These are phyloP conservation scores for Coemansia sp. DNA, from an alignment of 192 early-diverging fungal genomes.

Conservation along the genomic window DNA sequence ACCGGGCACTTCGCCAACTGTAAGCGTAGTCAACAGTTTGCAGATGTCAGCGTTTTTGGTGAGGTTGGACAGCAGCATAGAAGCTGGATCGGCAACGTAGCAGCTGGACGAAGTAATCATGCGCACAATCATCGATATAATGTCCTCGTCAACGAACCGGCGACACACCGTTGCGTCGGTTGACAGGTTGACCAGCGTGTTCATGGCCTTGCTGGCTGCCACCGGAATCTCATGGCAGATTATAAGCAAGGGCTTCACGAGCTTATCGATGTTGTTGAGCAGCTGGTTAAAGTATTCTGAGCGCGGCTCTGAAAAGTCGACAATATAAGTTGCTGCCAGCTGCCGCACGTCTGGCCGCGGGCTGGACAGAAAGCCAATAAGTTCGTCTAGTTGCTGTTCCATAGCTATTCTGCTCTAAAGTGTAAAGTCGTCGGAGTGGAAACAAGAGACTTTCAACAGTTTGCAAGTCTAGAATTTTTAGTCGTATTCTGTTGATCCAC, in stretches of 20 bases:
- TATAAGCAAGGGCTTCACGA: constrained; percentile 67
- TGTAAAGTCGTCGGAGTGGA: background rate
- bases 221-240: constrained; percentile 69
- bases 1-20: constrained; percentile 21
- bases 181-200: constrained; percentile 82
- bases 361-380: constrained; percentile 72
- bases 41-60: constrained; percentile 69
- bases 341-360: constrained; percentile 78
- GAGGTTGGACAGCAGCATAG: constrained; percentile 94
- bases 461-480: no score
- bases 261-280: constrained; percentile 59
- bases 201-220: constrained; percentile 80
- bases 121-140: constrained; percentile 67
- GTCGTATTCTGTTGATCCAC: background rate
- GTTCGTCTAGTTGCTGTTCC: constrained; percentile 57
- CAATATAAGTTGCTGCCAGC: constrained; percentile 75
- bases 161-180: constrained; percentile 61
- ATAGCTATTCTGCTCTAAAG: constrained; percentile 16
- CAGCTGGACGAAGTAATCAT: constrained; percentile 67
- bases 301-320: constrained; percentile 62
- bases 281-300: constrained; percentile 64
- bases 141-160: constrained; percentile 69
- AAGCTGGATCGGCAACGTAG: constrained; percentile 70
- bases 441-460: background rate
- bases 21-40: constrained; percentile 76